Percentiles rank a stretch among this genome's conserved stretches.
phyloP scores from a whole-genome alignment of 2,329 filamentous ascomycete species.

The Ramularia collo-cygni region DNA sequence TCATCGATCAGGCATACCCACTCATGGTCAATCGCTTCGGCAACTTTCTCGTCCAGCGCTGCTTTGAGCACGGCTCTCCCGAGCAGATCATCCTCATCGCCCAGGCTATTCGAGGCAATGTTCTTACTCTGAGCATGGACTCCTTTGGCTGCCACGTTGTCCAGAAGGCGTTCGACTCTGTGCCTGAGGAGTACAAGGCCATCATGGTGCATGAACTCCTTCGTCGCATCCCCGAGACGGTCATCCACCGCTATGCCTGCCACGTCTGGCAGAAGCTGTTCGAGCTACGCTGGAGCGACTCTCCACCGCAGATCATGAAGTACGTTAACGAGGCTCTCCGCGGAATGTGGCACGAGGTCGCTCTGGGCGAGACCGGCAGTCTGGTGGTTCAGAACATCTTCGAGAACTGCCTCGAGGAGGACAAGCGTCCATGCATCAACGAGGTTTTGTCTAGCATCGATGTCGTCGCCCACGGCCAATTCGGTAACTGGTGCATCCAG shows the following conservation, averaged over 20 bases:
- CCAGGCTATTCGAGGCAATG: slow-evolving; percentile 87
- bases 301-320: slow-evolving; percentile 96
- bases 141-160: slow-evolving; percentile 97
- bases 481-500: slow-evolving; percentile 99
- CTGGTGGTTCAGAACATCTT: slow-evolving; percentile 99
- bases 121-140: slow-evolving; percentile 92
- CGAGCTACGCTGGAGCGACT: slow-evolving; percentile 89
- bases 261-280: slow-evolving; percentile 99
- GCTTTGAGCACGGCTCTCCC: slow-evolving; percentile 94
- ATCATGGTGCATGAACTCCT: slow-evolving; percentile 98
- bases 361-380: slow-evolving; percentile 92
- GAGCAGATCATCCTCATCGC: slow-evolving; percentile 95
- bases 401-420: slow-evolving; percentile 96
- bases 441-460: slow-evolving; percentile 94
- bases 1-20: slow-evolving; percentile 88
- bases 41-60: slow-evolving; percentile 96
- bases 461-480: slow-evolving; percentile 93
- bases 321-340: slow-evolving; percentile 92
- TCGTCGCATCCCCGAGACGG: slow-evolving; percentile 90
- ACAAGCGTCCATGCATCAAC: slow-evolving; percentile 97
- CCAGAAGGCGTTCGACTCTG: slow-evolving; percentile 96
- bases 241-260: slow-evolving; percentile 96
- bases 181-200: slow-evolving; percentile 95
- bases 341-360: slow-evolving; percentile 99
- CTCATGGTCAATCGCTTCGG: slow-evolving; percentile 98